Percentiles rank a stretch among this genome's conserved stretches.
phyloP scores from a whole-genome alignment of 495 filamentous ascomycete genomes.

The Tuber melanosporum region DNA sequence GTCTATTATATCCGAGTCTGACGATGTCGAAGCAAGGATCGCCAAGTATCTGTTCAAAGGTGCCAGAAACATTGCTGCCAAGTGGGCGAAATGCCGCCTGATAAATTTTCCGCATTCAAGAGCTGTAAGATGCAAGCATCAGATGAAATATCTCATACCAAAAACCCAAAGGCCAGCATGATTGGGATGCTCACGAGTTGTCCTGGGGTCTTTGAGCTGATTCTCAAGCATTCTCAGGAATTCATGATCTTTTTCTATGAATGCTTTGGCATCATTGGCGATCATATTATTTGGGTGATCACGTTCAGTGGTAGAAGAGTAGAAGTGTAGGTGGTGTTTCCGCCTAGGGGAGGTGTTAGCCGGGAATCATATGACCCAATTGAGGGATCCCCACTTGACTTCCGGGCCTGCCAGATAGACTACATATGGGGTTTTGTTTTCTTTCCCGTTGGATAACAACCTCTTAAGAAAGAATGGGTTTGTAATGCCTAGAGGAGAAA shows the following conservation, averaged over 20 bases:
- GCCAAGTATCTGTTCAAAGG: slow-evolving; percentile 41
- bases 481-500: slow-evolving; percentile 21
- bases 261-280: slow-evolving; percentile 37
- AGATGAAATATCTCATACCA: slow-evolving; percentile 5
- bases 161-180: background rate
- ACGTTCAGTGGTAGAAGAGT: slow-evolving; percentile 35
- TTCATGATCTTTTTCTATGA: slow-evolving; percentile 36
- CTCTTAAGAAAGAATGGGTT: slow-evolving; percentile 42
- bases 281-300: slow-evolving; percentile 34
- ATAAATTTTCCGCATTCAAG: slow-evolving; percentile 34
- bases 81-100: slow-evolving; percentile 40
- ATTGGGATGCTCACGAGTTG: slow-evolving; percentile 30
- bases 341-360: slow-evolving; percentile 25
- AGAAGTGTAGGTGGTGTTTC: slow-evolving; percentile 31
- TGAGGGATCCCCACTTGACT: slow-evolving; percentile 30
- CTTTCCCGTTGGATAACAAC: slow-evolving; percentile 37
- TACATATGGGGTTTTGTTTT: slow-evolving; percentile 37
- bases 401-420: slow-evolving; percentile 39
- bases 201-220: slow-evolving; percentile 31
- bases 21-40: slow-evolving; percentile 28
- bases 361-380: background rate
- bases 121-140: slow-evolving; percentile 18
- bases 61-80: slow-evolving; percentile 38
- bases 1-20: slow-evolving; percentile 35
- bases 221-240: slow-evolving; percentile 40